Evolutionary conservation across 176 grass and related monocot species (phyloP).

Genomic region (Hsuehochloa calcarea): DNA sequence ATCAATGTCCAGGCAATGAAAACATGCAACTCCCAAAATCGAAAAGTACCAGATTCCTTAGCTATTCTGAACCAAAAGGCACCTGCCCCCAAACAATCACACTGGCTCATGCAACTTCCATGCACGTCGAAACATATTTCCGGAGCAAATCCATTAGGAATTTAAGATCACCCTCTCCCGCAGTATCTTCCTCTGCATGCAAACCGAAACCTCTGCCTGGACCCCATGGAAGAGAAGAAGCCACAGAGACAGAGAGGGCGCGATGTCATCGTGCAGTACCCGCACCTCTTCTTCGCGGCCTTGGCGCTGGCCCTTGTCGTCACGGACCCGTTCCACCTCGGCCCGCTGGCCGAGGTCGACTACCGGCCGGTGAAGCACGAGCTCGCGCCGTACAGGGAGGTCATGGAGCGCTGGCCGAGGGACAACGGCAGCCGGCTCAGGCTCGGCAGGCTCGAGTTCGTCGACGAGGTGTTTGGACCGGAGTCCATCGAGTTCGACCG

Average conservation of each 20-base stretch:
- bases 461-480: conserved; percentile 71
- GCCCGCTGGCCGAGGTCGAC: conserved; percentile 55
- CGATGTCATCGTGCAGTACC: conserved; percentile 52
- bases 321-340: conserved; percentile 68
- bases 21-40: neutral
- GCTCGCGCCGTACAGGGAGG: conserved; percentile 60
- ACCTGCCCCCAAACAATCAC: conserved; percentile 72
- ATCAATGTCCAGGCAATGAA: conserved; percentile 2
- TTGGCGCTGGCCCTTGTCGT: conserved; percentile 55
- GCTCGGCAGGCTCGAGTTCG: conserved; percentile 71
- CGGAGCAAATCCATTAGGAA: conserved; percentile 50
- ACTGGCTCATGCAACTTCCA: conserved; percentile 46
- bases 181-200: neutral
- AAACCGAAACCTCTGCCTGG: neutral
- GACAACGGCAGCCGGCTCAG: conserved; percentile 77
- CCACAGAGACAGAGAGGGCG: conserved; percentile 25
- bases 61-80: conserved; percentile 53
- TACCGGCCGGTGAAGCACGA: conserved; percentile 77
- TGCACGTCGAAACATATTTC: conserved; percentile 23
- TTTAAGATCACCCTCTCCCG: conserved; percentile 19
- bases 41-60: conserved; percentile 12
- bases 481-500: conserved; percentile 90
- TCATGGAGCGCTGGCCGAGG: conserved; percentile 69
- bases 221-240: conserved; percentile 56
- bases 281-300: conserved; percentile 60